Percentiles rank a stretch among this genome's conserved stretches.
Conservation (phyloP, 164 flowering plant genomes). For the Hamamelis virginiana region DNA sequence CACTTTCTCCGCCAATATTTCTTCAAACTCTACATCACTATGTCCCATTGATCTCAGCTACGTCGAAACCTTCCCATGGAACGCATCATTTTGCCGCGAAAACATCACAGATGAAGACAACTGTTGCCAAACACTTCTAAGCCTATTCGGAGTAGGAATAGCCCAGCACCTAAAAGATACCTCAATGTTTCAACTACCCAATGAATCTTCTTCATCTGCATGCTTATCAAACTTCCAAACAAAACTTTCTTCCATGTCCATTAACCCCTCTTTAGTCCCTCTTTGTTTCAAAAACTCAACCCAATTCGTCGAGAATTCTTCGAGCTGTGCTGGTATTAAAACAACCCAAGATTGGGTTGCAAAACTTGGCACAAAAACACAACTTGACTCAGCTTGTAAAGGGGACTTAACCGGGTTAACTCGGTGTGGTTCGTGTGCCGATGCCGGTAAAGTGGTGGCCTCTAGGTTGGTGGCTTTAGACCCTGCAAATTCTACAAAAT, state of each 20-base stretch:
- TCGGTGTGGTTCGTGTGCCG: constrained; percentile 35
- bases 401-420: constrained; percentile 27
- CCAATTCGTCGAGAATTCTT: constrained; percentile 27
- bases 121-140: constrained; percentile 43
- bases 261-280: constrained; percentile 23
- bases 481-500: constrained; percentile 30
- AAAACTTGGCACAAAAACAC: constrained; percentile 17
- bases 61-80: constrained; percentile 49
- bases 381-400: constrained; percentile 24
- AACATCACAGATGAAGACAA: neutral
- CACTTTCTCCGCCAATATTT: neutral
- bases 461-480: constrained; percentile 20
- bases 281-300: constrained; percentile 23
- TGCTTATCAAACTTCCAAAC: constrained; percentile 31
- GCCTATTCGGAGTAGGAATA: constrained; percentile 39
- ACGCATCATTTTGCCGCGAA: constrained; percentile 29
- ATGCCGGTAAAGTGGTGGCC: constrained; percentile 30
- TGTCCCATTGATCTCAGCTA: constrained; percentile 53
- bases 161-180: constrained; percentile 41
- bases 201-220: constrained; percentile 22
- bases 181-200: constrained; percentile 34
- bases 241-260: constrained; percentile 17
- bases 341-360: constrained; percentile 31
- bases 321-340: constrained; percentile 32
- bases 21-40: constrained; percentile 28